Evolutionary conservation across 768 basidiomycete genomes (phyloP), one percentile per base, ranked within the genome.

Genomic region (Chlorophyllum brunneum): DNA sequence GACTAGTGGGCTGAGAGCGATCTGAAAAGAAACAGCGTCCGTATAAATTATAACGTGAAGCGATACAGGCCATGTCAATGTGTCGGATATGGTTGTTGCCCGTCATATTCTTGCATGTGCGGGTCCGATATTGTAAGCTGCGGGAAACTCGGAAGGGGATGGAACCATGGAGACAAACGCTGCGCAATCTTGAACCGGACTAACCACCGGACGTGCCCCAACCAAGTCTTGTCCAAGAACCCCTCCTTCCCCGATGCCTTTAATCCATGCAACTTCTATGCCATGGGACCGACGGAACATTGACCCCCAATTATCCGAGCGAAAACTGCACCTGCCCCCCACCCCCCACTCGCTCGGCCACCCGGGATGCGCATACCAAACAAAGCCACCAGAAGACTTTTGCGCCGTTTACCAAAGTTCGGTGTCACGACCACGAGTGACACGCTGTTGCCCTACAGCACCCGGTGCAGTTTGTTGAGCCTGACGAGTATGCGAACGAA

Each of bases 401-500:
- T 49, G 43, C 54, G 43, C 61, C 66, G 62, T 74, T 76, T 79
- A 82, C 80, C 80, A 82, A 50, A 80, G 69, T 57, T 82, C 79
- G 38, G 70, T 69, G 37, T 79, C 79, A 55, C 77, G 75, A 33
- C 74, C 71, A 43, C 76, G 74, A 48, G 65, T 63, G 41, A 63
- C 64, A 45, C 78, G 72, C 54, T 72, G 74, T 58, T 77, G 78
- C 10, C 72, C 73, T 54, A 73, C 70, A 51, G 76, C 68, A 39
- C 71, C 80, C 38, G 83, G 74, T 33, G 71, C 71, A 49, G 74
- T 70, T 60, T 85, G 84, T 65, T 88, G 86, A 58, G 80, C 81
- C 72, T 90, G 89, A 62, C 88, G 86, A 59, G 86, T 90, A 75
- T 89, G 88, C 55, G 89, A 92, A 61, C 89, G 88, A 60, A 92